Evolutionary conservation across 441 rosid genomes (phyloP), one percentile per base, ranked within the genome.

Genomic region (Erysimum cheiri): DNA sequence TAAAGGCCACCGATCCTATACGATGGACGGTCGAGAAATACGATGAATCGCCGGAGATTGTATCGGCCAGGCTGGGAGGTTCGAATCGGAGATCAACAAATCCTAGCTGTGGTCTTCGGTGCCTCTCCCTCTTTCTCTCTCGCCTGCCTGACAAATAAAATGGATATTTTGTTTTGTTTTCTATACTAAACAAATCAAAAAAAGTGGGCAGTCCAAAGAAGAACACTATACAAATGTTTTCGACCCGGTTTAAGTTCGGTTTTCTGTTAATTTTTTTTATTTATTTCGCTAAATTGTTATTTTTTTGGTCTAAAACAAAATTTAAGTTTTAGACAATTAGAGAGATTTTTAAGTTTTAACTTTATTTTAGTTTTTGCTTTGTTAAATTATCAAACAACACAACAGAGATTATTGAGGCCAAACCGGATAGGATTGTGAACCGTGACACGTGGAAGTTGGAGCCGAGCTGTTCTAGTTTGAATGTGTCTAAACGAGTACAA

Each of bases 201-300:
- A 58, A 36, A n/a, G 31, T 22, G 47, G 37, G 44, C 14, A 33
- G 61, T 35, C 14, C 13, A 57, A 5, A 60, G 1, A 1, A 33
- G 59, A 10, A 52, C 31, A 37, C 2, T 13, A 8, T 11, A 48
- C 26, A 37, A 4, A 14, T 46, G 57, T 60, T 50, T 39, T 19
- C 3, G 64, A 62, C 11, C 69, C 69, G 75, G 67, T 60, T 60
- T 4, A 59, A 14, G 50, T 28, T 15, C 31, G 73, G 75, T 71
- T 71, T 70, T 12, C 12, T 60, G 24, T 69, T 14, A 5, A 3
- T 35, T 69, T 57, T 68, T 58, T 24, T 56, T 33, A 67, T 8
- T 59, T 5, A 2, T 8, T 3, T 10, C 9, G 15, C 26, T 13
- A 17, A 56, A n/a, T 56, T 28, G 47, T 5, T 13, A 1, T 9